phyloP scores from a whole-genome alignment of 306 rosid genomes.

The Casuarina cunninghamiana region DNA sequence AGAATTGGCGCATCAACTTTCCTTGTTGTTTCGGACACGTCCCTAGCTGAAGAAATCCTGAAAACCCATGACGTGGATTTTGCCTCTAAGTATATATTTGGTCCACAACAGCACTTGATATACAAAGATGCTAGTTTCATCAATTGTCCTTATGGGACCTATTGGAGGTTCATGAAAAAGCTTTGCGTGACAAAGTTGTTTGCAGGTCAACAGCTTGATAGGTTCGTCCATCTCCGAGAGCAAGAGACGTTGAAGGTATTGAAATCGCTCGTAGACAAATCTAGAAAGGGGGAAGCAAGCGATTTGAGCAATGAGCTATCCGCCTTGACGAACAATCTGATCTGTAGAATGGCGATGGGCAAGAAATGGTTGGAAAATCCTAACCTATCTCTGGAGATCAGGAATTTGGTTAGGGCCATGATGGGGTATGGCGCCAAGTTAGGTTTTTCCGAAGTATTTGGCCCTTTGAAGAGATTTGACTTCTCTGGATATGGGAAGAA shows the following conservation, averaged over 20 bases:
- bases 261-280: not conserved
- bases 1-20: not conserved
- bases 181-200: not conserved
- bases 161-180: slow-evolving; percentile 4
- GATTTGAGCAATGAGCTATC: not conserved
- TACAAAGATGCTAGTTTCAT: not conserved
- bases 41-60: not conserved
- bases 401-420: not conserved
- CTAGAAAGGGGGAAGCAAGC: not conserved
- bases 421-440: not conserved
- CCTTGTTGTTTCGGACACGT: not conserved
- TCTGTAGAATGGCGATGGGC: not conserved
- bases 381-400: not conserved
- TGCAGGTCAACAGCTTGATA: not conserved
- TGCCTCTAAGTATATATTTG: not conserved
- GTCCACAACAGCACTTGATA: not conserved
- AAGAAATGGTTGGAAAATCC: not conserved
- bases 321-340: not conserved
- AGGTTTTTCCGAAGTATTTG: not conserved
- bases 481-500: not conserved
- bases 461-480: not conserved
- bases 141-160: not conserved
- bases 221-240: not conserved
- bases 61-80: not conserved
- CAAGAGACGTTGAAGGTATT: not conserved